Base-by-base conservation (phyloP, 805 yeast genomes). In the Wickerhamiella sergipiensis region DNA sequence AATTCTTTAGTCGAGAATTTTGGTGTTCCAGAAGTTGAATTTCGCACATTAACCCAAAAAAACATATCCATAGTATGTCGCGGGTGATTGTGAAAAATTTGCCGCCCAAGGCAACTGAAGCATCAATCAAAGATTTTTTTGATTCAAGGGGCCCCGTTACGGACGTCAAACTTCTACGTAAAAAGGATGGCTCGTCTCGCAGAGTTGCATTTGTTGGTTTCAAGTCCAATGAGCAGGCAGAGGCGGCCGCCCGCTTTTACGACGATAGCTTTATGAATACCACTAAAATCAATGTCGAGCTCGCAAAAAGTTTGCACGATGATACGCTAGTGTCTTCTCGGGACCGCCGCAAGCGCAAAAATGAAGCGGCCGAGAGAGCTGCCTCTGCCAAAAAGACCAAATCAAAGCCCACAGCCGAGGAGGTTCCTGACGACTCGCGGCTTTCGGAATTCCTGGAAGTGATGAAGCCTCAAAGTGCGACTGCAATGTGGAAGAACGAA, bases 141-240 rank as follows among this genome's bases (percentile, higher is more conserved):
- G 64, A 70, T 39, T 54, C 58, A 13, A 55, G 73, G 50, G 85
- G 86, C 10, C 71, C 74, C 48, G 86, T 89, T 26, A 85, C 97
- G 0, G 98, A 92, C 74, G 89, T 86, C 39, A 87, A 85, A 65
- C 72, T 92, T 38, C 77, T 88, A 76, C 82, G 77, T 59, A 85
- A 83, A 57, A 74, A 83, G 58, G 79, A 78, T 57, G 98, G 98
- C 23, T 83, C 82, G 60, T 84, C 95, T 9, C 78, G 98, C 67
- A 74, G 94, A 59, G 92, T 92, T 72, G 97, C 95, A 6, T 92
- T 92, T 60, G 72, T 92, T 48, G 98, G 98, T 0, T 92, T 77
- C 66, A 81, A 79, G 59, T 72, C 79, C n/a, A 71, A 68, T 18
- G 73, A 68, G 12, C 95, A 85, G 60, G 97, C 98, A 1, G 77